Base-by-base conservation (phyloP, 768 basidiomycete species). In the Mycena chlorophos region DNA sequence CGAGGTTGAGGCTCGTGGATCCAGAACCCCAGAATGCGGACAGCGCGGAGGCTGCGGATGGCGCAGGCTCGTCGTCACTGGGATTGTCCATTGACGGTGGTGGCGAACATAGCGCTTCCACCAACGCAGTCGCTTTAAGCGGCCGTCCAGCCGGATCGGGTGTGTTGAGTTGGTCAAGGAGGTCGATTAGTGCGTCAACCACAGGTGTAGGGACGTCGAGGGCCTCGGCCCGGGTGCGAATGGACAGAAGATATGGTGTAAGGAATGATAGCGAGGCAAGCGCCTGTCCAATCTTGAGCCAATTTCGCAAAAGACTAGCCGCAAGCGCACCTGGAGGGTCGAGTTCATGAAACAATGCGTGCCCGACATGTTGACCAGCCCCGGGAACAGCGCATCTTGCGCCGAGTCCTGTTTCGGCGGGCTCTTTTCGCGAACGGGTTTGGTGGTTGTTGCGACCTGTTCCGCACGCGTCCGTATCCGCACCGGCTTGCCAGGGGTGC, bases 281-380 rank as follows among this genome's bases (percentile, higher is more conserved):
- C 34, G 95, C 92, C 93, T 95, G 62, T n/a, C 20, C 29, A 29
- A 22, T 20, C 5, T n/a, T 51, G 64, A 34, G 69, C 62, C 56
- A 49, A 25, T 22, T 42, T 14, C 22, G 12, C 45, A 13, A 10
- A 28, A 23, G 26, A 39, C 27, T 12, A 4, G 23, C 47, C 17
- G 42, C 23, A 2, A 37, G 66, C 68, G 67, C 64, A 83, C 91
- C 82, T 98, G 96, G 10, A 98, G 75, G 2, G 94, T 94, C 13
- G 96, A 94, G 69, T 98, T 96, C 86, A 98, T 91, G 76, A 97
- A 98, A 68, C 96, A 98, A 61, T 96, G 91, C 49, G 94, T 96
- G 12, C 95, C 95, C 8, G 94, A 95, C 31, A 95, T 88, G 65
- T 98, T 98, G 66, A 97, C 89, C 48, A 98, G 86, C 0, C 95